Base-by-base conservation (phyloP, 2,329 filamentous ascomycete genomes). In the Lecanicillium sp. region DNA sequence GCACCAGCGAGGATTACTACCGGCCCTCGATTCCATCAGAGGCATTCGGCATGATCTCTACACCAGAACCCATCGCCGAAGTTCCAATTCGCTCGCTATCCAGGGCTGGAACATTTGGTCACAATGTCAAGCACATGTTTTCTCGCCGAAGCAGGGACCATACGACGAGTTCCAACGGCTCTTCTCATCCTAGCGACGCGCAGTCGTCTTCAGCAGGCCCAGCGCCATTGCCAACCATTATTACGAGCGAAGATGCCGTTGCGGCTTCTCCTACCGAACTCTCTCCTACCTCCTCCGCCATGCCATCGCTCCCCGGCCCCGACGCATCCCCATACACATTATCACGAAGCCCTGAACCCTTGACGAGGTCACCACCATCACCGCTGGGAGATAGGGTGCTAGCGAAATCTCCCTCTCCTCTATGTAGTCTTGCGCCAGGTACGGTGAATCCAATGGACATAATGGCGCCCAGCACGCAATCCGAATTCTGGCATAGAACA, bases 381-480 rank as follows among this genome's bases (percentile, higher is more conserved):
- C 22, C 22, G 22, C 22, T 25, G 22, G 22, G 22, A 7, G 22
- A 25, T 11, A 25, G 30, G 18, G 15, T 25, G 9, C 40, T 37
- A 2, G 22, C 15, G 13, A 36, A 40, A 9, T 52, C 53, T 17
- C 50, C 57, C 35, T 54, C 53, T 15, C 53, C 58, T 32, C 52
- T 60, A 11, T 38, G 41, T 4, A 47, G 59, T 34, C 57, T 67
- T 27, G 58, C 62, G 2, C 63, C 64, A 3, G 67, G 66, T 25
- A 73, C 69, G 4, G 68, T 70, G 9, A 73, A 73, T 29, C 70
- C 70, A 1, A 71, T 71, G 64, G 67, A 71, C 35, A 65, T 74
- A 20, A 73, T 72, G 70, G 65, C 62, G 5, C 55, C 62, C 3
- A 57, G 55, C 13, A 62, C 60, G 4, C 51, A 63, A 42, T 54